Evolutionary conservation across 352 stramenopile genomes (phyloP).

Genomic region (Phytophthora melonis): DNA sequence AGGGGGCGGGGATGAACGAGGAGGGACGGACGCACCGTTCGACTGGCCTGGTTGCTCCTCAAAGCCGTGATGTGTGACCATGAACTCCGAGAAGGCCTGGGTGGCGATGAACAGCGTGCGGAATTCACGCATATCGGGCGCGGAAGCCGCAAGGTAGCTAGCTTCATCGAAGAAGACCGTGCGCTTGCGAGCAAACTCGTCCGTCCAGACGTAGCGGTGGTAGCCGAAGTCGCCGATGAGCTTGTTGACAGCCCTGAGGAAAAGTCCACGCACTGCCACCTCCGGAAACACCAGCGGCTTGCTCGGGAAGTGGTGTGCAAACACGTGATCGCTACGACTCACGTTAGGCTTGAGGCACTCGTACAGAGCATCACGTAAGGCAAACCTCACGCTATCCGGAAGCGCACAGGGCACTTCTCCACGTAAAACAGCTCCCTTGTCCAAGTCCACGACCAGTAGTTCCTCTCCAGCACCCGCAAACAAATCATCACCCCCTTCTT

Average conservation of each 20-base stretch:
- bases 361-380: conserved; percentile 62
- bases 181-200: conserved; percentile 82
- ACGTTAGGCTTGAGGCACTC: conserved; percentile 79
- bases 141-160: conserved; percentile 82
- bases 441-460: conserved; percentile 77
- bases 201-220: conserved; percentile 85
- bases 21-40: conserved; percentile 10
- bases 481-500: conserved; percentile 54
- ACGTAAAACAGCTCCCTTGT: conserved; percentile 66
- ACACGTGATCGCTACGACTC: conserved; percentile 76
- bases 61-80: conserved; percentile 86
- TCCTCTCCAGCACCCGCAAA: conserved; percentile 66
- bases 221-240: conserved; percentile 89
- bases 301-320: conserved; percentile 71
- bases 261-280: conserved; percentile 71
- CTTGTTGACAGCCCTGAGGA: conserved; percentile 67
- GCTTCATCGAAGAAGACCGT: conserved; percentile 90
- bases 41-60: conserved; percentile 59
- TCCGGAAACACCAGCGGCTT: conserved; percentile 82
- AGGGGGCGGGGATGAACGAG: background rate
- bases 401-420: conserved; percentile 63
- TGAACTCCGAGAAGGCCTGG: conserved; percentile 87
- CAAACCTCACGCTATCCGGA: conserved; percentile 55
- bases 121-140: conserved; percentile 81
- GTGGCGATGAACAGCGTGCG: conserved; percentile 87